Conservation (phyloP, 306 rosid species). For the Dicorynia guianensis region DNA sequence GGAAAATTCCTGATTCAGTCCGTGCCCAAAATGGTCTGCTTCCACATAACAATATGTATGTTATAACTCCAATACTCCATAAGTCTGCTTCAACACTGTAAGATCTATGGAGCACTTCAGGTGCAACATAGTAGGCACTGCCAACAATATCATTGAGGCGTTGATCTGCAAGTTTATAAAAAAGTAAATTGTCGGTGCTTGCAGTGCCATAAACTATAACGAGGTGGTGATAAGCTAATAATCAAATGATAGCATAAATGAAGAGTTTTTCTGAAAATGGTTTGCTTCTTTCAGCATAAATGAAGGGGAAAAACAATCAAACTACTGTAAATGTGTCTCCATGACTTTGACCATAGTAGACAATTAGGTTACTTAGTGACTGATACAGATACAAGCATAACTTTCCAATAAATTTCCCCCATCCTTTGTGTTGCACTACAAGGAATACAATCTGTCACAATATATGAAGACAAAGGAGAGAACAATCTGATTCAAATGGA, state of each 20-base stretch:
- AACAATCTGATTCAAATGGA: conserved; percentile 10
- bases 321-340: neutral
- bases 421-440: conserved; percentile 10
- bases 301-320: conserved; percentile 17
- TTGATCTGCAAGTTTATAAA: conserved; percentile 66
- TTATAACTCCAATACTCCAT: conserved; percentile 97
- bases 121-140: conserved; percentile 97
- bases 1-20: conserved; percentile 96
- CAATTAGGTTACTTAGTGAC: conserved; percentile 11
- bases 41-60: conserved; percentile 91
- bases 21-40: conserved; percentile 99
- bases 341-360: neutral
- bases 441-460: conserved; percentile 9
- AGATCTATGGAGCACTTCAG: conserved; percentile 96
- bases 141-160: conserved; percentile 97
- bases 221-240: neutral
- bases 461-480: conserved; percentile 2
- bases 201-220: conserved; percentile 27
- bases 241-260: conserved; percentile 23
- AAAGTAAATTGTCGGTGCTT: conserved; percentile 48
- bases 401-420: neutral
- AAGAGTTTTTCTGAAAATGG: neutral
- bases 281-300: too few relatives aligned
- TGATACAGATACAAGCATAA: conserved; percentile 11
- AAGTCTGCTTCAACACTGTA: conserved; percentile 89